A percentile compares a stretch with the other conserved stretches of the same genome.
Evolutionary conservation across 2,329 filamentous ascomycete genomes (phyloP).

Genomic region (Aspergillus transmontanensis): DNA sequence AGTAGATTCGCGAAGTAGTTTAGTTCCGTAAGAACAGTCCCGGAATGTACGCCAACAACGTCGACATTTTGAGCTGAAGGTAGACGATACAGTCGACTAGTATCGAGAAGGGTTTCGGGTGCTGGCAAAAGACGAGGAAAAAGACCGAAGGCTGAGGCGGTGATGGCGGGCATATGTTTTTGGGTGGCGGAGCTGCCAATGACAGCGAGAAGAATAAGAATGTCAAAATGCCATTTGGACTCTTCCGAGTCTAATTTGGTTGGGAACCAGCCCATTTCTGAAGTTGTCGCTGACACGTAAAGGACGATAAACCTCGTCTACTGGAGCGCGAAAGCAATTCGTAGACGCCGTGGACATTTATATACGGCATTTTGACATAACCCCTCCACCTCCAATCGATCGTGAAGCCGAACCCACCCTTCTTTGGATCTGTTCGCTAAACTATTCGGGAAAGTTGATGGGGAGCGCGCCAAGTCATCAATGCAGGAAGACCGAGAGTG

Average conservation of each 20-base stretch:
- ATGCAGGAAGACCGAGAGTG: background rate
- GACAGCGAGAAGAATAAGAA: slow-evolving; percentile 64
- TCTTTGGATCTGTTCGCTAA: background rate
- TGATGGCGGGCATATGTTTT: slow-evolving; percentile 61
- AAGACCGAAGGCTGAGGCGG: slow-evolving; percentile 58
- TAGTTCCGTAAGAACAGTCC: slow-evolving; percentile 56
- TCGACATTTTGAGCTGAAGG: slow-evolving; percentile 55
- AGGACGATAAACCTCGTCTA: too few relatives aligned
- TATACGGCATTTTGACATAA: background rate
- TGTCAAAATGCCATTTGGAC: slow-evolving; percentile 58
- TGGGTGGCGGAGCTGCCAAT: slow-evolving; percentile 63
- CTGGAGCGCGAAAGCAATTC: too few relatives aligned
- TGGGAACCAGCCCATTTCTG: slow-evolving; percentile 14
- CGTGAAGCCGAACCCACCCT: background rate
- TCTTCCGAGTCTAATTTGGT: slow-evolving; percentile 6
- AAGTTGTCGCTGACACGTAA: too few relatives aligned
- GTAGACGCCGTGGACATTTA: background rate
- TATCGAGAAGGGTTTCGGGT: slow-evolving; percentile 62
- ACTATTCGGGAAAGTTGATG: background rate
- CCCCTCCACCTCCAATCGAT: background rate
- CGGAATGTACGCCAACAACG: slow-evolving; percentile 61
- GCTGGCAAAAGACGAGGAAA: slow-evolving; percentile 64
- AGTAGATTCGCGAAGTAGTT: slow-evolving; percentile 67
- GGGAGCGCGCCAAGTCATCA: background rate
- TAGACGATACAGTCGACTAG: slow-evolving; percentile 57